Percentiles rank a stretch among this genome's conserved stretches.
phyloP scores from a whole-genome alignment of 2,329 filamentous ascomycete species.

The Pleochaeta shiraiana region DNA sequence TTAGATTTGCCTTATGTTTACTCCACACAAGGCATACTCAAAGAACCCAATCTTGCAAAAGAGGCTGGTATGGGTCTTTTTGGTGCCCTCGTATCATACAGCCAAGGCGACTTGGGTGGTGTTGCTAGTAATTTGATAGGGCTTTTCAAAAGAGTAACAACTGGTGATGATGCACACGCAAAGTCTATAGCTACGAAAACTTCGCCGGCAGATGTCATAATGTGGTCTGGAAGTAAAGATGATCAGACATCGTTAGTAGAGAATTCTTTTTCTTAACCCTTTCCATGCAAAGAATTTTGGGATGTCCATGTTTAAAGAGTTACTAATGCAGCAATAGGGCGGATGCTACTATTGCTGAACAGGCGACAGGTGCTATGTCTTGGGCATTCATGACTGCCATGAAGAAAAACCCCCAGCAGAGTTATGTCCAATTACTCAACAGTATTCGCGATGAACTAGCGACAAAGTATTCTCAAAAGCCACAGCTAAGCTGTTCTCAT shows the following conservation, averaged over 20 bases:
- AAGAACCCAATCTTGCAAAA: conserved; percentile 45
- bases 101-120: conserved; percentile 60
- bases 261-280: too few species aligned
- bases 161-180: conserved; percentile 56
- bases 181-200: conserved; percentile 76
- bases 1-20: conserved; percentile 47
- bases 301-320: neutral
- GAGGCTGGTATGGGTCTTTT: conserved; percentile 43
- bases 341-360: conserved; percentile 62
- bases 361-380: conserved; percentile 96
- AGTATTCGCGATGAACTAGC: conserved; percentile 79
- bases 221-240: conserved; percentile 97
- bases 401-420: conserved; percentile 86
- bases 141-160: conserved; percentile 72
- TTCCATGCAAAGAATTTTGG: too few species aligned
- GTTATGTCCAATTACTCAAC: conserved; percentile 88
- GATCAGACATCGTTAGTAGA: conserved; percentile 67
- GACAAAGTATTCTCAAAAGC: conserved; percentile 80
- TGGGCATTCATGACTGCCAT: conserved; percentile 88
- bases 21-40: conserved; percentile 44
- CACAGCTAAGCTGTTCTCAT: conserved; percentile 89
- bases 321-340: conserved; percentile 31
- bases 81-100: conserved; percentile 37
- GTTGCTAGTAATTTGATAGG: conserved; percentile 64
- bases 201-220: conserved; percentile 83